These are phyloP conservation scores for Smallanthus sonchifolius DNA, from an alignment of 129 eudicot species.

Conservation along the genomic window DNA sequence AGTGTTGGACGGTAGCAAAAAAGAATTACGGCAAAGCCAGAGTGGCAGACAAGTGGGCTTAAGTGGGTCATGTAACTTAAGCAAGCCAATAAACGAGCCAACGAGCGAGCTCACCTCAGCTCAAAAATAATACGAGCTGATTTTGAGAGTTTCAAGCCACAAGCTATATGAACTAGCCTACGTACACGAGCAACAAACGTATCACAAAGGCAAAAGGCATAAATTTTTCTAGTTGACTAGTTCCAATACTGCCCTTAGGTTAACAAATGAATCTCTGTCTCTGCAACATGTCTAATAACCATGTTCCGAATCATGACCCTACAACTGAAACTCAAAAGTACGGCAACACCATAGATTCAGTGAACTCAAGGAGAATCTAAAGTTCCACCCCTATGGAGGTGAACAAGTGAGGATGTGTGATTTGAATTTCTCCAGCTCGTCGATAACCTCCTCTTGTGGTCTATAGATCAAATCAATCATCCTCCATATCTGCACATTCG, in stretches of 20 bases:
- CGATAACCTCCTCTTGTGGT: constrained; percentile 72
- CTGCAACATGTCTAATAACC: constrained; percentile 3
- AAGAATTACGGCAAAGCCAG: too few relatives aligned
- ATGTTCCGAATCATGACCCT: neutral
- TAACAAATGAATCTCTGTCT: neutral
- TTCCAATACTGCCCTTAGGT: constrained; percentile 3
- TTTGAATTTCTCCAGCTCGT: constrained; percentile 73
- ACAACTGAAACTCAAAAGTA: neutral
- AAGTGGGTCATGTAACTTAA: too few relatives aligned
- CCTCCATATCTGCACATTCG: constrained; percentile 74
- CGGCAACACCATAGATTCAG: neutral
- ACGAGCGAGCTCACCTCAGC: too few relatives aligned
- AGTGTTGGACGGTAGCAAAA: too few relatives aligned
- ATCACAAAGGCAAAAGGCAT: neutral
- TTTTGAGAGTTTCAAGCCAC: too few relatives aligned
- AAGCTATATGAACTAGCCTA: too few relatives aligned
- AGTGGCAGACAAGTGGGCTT: too few relatives aligned
- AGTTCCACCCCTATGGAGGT: constrained; percentile 25
- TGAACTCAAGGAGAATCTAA: neutral
- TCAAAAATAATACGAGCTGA: too few relatives aligned
- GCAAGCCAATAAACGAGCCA: too few relatives aligned
- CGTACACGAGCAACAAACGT: too few relatives aligned
- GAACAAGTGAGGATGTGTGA: constrained; percentile 69
- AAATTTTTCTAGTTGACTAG: neutral
- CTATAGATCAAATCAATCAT: constrained; percentile 85